Evolutionary conservation across 202 grass and related monocot species (phyloP).

Genomic region (Elaeis oleifera): DNA sequence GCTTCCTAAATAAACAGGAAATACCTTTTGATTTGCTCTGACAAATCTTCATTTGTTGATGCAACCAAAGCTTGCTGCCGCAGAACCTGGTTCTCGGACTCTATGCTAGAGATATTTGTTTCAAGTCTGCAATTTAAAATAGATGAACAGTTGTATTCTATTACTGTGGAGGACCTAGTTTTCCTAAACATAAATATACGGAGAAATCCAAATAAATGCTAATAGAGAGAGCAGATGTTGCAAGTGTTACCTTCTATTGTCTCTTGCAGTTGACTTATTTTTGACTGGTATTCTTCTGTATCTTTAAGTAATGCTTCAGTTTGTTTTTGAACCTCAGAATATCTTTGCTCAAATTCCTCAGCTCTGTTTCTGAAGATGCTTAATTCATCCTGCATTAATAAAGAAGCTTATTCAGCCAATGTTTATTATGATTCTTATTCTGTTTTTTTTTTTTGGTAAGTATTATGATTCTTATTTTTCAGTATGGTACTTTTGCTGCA

Average conservation of each 20-base stretch:
- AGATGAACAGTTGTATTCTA: not conserved
- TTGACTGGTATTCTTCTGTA: slow-evolving; percentile 46
- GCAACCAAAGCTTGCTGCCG: slow-evolving; percentile 68
- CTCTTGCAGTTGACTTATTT: slow-evolving; percentile 60
- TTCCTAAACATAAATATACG: too few species aligned
- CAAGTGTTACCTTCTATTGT: slow-evolving; percentile 59
- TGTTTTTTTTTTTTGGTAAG: too few species aligned
- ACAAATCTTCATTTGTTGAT: slow-evolving; percentile 78
- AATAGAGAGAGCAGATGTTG: slow-evolving; percentile 1
- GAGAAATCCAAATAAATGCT: not conserved
- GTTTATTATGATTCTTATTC: not conserved
- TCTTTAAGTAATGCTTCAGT: slow-evolving; percentile 44
- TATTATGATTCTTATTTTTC: not conserved
- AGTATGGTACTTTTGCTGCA: not conserved
- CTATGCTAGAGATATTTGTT: slow-evolving; percentile 59
- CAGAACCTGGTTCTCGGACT: slow-evolving; percentile 85
- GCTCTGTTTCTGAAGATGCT: slow-evolving; percentile 53
- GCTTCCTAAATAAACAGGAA: too few species aligned
- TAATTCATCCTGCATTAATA: slow-evolving; percentile 43
- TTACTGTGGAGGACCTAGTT: too few species aligned
- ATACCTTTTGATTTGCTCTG: slow-evolving; percentile 70
- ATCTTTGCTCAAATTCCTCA: slow-evolving; percentile 65
- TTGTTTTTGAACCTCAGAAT: slow-evolving; percentile 46
- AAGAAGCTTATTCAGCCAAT: not conserved
- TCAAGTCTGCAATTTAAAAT: slow-evolving; percentile 54